A percentile compares a stretch with the other conserved stretches of the same genome.
Evolutionary conservation across 441 rosid genomes (phyloP).

Genomic region (Populus hybrid): DNA sequence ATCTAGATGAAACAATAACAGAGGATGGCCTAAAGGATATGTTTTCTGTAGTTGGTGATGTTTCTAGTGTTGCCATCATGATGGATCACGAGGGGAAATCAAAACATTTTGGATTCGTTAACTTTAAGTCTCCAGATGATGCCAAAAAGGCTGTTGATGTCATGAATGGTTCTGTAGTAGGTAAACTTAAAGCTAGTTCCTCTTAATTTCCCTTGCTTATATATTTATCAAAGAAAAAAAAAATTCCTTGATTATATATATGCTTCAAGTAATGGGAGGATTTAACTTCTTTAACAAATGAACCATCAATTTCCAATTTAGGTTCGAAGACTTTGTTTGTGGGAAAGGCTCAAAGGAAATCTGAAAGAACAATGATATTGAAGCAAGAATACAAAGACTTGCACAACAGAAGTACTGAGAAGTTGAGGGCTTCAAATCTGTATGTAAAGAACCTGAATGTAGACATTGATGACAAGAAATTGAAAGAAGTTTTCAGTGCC

Average conservation of each 20-base stretch:
- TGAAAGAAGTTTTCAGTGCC: constrained; percentile 40
- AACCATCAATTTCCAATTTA: constrained; percentile 25
- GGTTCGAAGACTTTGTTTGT: constrained; percentile 61
- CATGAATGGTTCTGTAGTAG: constrained; percentile 42
- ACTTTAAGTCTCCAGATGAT: constrained; percentile 48
- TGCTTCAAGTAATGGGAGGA: neutral
- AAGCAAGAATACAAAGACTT: constrained; percentile 27
- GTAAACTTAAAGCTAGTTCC: constrained; percentile 18
- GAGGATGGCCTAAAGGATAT: constrained; percentile 39
- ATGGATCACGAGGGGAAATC: constrained; percentile 54
- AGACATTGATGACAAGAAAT: constrained; percentile 41
- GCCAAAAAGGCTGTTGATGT: constrained; percentile 54
- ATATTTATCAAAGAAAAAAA: neutral
- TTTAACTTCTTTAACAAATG: neutral
- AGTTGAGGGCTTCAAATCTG: constrained; percentile 41
- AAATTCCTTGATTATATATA: too few species aligned
- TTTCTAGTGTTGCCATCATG: constrained; percentile 54
- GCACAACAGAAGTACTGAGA: constrained; percentile 19
- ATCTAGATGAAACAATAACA: constrained; percentile 38
- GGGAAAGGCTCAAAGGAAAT: constrained; percentile 58
- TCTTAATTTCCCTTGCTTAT: neutral
- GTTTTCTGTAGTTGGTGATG: constrained; percentile 59
- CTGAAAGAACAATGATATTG: constrained; percentile 53
- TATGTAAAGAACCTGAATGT: constrained; percentile 57
- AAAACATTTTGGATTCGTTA: constrained; percentile 72